Evolutionary conservation across 257 asterid species (phyloP).

Genomic region (Cynanchum wilfordii): DNA sequence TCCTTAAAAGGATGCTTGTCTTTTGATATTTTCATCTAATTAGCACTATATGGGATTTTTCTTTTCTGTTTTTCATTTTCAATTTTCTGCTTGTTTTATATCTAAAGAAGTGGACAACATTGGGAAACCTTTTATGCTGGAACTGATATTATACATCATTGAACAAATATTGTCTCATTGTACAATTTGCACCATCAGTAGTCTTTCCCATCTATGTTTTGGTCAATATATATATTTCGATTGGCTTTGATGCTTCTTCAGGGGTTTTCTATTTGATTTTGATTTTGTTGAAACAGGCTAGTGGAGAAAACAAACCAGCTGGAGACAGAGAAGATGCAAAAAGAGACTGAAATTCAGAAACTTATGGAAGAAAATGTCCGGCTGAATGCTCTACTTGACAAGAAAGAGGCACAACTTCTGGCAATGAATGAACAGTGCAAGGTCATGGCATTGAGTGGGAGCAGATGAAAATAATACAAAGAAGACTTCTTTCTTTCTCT

Average conservation of each 20-base stretch:
- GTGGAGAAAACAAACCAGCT: constrained; percentile 71
- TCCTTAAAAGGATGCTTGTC: background rate
- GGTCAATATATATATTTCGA: background rate
- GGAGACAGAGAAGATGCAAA: constrained; percentile 88
- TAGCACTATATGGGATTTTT: background rate
- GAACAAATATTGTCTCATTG: background rate
- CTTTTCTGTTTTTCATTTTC: background rate
- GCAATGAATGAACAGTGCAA: constrained; percentile 99
- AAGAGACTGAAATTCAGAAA: constrained; percentile 85
- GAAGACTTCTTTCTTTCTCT: constrained; percentile 4
- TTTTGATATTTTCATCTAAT: background rate
- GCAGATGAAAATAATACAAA: constrained; percentile 11
- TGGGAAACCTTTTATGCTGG: background rate
- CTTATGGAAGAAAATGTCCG: constrained; percentile 87
- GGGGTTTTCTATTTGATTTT: constrained; percentile 10
- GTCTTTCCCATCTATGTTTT: background rate
- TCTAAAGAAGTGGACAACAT: background rate
- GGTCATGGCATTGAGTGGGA: constrained; percentile 68
- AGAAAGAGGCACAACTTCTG: constrained; percentile 94
- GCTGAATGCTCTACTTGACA: constrained; percentile 68
- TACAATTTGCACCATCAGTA: background rate
- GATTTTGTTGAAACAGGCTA: constrained; percentile 48
- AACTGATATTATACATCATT: background rate
- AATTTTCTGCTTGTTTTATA: background rate
- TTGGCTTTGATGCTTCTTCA: constrained; percentile 1